Base-by-base conservation (phyloP, 192 early-diverging fungal genomes). In the Chytriomyces sp. region DNA sequence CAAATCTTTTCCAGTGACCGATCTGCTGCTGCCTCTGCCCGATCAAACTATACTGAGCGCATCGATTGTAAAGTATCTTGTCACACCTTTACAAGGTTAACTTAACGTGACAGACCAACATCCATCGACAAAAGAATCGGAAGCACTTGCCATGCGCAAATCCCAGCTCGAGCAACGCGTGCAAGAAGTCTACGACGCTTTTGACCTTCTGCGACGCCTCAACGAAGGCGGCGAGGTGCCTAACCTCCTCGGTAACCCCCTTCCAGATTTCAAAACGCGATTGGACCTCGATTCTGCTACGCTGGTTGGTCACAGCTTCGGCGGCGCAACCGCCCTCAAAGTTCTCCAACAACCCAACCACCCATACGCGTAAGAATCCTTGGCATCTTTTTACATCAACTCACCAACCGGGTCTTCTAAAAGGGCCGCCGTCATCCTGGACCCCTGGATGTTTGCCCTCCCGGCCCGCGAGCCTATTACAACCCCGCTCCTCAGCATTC, bases 381-480 rank as follows among this genome's bases (percentile, higher is more conserved):
- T 10, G 12, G 12, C 12, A 28, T 57, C 28, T 25, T 12, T 61
- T 10, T n/a, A 7, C 36, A 7, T 37, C 33, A 1, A 31, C 32
- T 19, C 32, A 19, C 12, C 22, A 37, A 30, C 22, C 36, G 28
- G 38, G 19, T 34, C 25, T 57, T 57, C 38, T 61, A 17, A 2
- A 1, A 64, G 62, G 7, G n/a, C 26, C 36, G 73, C 63, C 2
- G 53, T 74, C n/a, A 31, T 56, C 14, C 38, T 74, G 17, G 73
- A 74, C 37, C 73, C 73, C 8, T 74, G 73, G 73, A 74, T 74
- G 73, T 66, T 52, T 25, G 61, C 73, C 3, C n/a, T 74, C 22
- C 62, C 19, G 12, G 14, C 6, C 49, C 58, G 12, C 12, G 1
- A 37, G 0, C 53, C 52, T 8, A 41, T 66, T 33, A 37, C 49